Evolutionary conservation across 805 yeast species (phyloP), one percentile per base, ranked within the genome.

Genomic region (Metschnikowia peoriensis): DNA sequence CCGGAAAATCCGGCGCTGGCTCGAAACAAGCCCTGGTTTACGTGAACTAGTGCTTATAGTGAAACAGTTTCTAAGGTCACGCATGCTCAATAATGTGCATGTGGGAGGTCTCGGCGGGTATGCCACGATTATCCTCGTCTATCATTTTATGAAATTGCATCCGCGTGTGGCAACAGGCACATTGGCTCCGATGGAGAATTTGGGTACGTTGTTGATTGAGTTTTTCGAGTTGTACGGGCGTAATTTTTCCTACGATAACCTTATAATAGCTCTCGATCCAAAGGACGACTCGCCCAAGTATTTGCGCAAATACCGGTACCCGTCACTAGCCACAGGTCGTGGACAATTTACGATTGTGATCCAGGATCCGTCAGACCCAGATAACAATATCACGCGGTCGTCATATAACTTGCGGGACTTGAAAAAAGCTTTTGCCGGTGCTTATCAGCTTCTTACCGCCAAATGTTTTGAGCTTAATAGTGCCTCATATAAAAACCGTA

Each of bases 31-130:
- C 1, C 93, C 96, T 0, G 97, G 96, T 0, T 71, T 93, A 47
- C 73, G 96, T 57, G 96, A 91, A 63, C 69, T 93, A 46, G 96
- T 87, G 1, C 73, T 93, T 46, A 82, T 91, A 1, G 79, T 93
- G 6, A 92, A 94, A 68, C 97, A 89, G 65, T 93, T 92, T 63
- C 75, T 93, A 46, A 76, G 90, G 34, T 83, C 89, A 1, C 76
- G 97, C 61, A 82, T 79, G 52, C 73, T 92, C 55, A 90, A 91
- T 62, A 87, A 89, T 57, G 98, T 93, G 14, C 96, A 88, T 61
- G 84, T 85, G 22, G 99, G 99, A 47, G 98, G 98, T 0, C 72
- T 93, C 6, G 98, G 99, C 41, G 98, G 98, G 0, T 93, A 86
- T 66, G 83, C 97, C 7, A 88, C 89, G n/a, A 89, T 92, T 42